A percentile compares a stretch with the other conserved stretches of the same genome.
These are phyloP conservation scores for Podospora conica DNA, from an alignment of 495 filamentous ascomycete genomes.

Conservation along the genomic window DNA sequence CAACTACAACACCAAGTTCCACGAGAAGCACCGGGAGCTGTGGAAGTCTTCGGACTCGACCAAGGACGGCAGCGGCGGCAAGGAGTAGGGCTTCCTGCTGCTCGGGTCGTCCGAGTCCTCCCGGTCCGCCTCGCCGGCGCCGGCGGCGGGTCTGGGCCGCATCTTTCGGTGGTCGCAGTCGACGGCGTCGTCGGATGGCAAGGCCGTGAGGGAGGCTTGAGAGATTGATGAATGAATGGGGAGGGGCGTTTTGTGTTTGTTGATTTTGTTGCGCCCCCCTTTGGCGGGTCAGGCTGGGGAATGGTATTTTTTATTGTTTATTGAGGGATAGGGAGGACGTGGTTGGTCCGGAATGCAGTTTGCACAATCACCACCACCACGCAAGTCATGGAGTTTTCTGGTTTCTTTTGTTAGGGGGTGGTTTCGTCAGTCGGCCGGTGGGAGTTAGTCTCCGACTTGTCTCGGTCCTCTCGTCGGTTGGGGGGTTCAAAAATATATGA, in stretches of 20 bases:
- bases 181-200: not conserved
- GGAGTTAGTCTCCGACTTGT: not conserved
- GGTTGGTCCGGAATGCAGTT: not conserved
- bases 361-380: not conserved
- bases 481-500: not conserved
- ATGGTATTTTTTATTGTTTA: not conserved
- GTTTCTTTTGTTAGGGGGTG: not conserved
- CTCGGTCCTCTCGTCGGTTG: not conserved
- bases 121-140: not conserved
- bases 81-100: not conserved
- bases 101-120: not conserved
- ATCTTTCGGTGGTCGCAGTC: not conserved
- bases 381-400: not conserved
- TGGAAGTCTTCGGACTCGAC: conserved; percentile 7
- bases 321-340: not conserved
- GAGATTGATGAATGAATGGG: not conserved
- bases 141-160: not conserved
- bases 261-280: not conserved
- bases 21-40: conserved; percentile 36
- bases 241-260: not conserved
- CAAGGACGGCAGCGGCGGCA: not conserved
- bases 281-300: not conserved
- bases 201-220: not conserved
- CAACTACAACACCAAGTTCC: conserved; percentile 39
- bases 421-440: not conserved